These are phyloP conservation scores for Hypoxylon sp. DNA, from an alignment of 2,329 filamentous ascomycete genomes.

Conservation along the genomic window DNA sequence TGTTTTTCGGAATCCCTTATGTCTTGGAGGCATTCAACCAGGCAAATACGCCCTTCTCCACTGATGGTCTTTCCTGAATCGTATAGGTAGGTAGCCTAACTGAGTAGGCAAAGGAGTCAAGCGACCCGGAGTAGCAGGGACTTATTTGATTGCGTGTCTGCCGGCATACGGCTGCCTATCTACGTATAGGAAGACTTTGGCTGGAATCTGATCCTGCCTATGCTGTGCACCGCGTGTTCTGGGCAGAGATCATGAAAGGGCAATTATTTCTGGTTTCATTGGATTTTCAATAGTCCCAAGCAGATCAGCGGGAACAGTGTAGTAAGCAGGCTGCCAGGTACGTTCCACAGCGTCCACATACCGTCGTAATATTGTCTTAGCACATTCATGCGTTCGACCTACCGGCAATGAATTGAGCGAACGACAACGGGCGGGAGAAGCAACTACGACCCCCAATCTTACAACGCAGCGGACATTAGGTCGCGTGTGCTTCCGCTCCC, in stretches of 20 bases:
- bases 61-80: slow-evolving; percentile 4
- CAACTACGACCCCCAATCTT: slow-evolving; percentile 15
- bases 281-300: slow-evolving; percentile 24
- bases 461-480: slow-evolving; percentile 42
- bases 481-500: slow-evolving; percentile 32
- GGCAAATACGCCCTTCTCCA: slow-evolving; percentile 20
- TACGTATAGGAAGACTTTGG: slow-evolving; percentile 12
- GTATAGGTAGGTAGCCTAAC: slow-evolving; percentile 16
- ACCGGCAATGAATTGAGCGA: slow-evolving; percentile 38
- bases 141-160: slow-evolving; percentile 37
- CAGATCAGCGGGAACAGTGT: slow-evolving; percentile 6
- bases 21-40: slow-evolving; percentile 27
- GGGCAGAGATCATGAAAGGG: slow-evolving; percentile 30
- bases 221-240: slow-evolving; percentile 27
- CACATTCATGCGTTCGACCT: slow-evolving; percentile 29
- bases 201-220: slow-evolving; percentile 12
- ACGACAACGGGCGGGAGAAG: slow-evolving; percentile 26
- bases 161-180: slow-evolving; percentile 18
- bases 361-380: slow-evolving; percentile 43
- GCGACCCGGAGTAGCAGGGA: slow-evolving; percentile 24
- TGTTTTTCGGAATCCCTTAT: slow-evolving; percentile 14
- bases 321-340: slow-evolving; percentile 40
- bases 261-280: slow-evolving; percentile 24
- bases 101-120: slow-evolving; percentile 12
- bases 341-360: slow-evolving; percentile 40